Evolutionary conservation across 805 yeast species (phyloP), one percentile per base, ranked within the genome.

Genomic region (Starmerella khaoyaiensis): DNA sequence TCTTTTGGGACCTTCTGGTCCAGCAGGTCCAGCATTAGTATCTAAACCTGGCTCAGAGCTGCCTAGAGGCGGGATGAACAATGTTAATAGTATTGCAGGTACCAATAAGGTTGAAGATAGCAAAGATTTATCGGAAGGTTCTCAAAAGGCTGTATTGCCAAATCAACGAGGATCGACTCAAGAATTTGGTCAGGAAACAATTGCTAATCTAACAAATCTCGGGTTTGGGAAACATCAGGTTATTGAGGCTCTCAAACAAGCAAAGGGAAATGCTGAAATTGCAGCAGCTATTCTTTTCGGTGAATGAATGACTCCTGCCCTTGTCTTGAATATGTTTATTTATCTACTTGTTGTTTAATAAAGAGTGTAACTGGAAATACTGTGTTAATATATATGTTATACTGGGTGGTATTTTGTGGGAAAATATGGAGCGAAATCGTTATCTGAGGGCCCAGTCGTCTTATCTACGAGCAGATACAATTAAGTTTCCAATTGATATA

Each of bases 211-310:
- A 36, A 66, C 71, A 33, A 67, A 66, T 12, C 61, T 87, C 42
- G 97, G 97, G 0, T 83, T 84, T 49, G 57, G 76, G 3, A 65
- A 74, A 46, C 54, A 58, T 2, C 76, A 79, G 46, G 90, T 77
- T 0, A 57, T 74, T 2, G 50, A 57, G 3, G 94, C 95, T 0
- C 60, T 87, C 35, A 60, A 64, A 20, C 68, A 64, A 41, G 70
- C 93, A 1, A 64, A 68, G 20, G 94, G 94, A 7, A 79, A 86
- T 52, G 71, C 79, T 0, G 96, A 87, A 36, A 46, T 75, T 44
- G 97, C 97, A 0, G 96, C 95, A 1, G 73, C 93, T 1, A 50
- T 79, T 33, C 61, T 84, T 33, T 83, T 82, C 32, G 55, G 45
- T 2, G 43, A 35, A 15, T 36, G 26, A 21, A 5, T n/a, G n/a